Conservation (phyloP, 495 filamentous ascomycete species). For the Aspergillus cristatus region DNA sequence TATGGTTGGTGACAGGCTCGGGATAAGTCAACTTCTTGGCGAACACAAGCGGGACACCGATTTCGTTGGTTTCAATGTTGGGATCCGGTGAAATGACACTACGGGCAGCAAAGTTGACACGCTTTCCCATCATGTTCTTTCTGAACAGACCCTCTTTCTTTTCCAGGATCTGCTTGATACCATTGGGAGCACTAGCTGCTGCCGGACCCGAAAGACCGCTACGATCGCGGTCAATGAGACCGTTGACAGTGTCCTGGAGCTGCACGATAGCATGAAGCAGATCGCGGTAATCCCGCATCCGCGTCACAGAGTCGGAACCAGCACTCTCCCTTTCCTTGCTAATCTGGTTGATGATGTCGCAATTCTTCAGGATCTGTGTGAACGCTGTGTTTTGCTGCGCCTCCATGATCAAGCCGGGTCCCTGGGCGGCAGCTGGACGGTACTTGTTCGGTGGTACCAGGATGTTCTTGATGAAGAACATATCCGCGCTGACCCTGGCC, state of each 20-base stretch:
- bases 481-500: slow-evolving; percentile 58
- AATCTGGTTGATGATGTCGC: slow-evolving; percentile 62
- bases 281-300: slow-evolving; percentile 47
- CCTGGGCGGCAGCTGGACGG: slow-evolving; percentile 77
- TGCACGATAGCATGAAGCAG: slow-evolving; percentile 64
- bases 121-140: slow-evolving; percentile 99
- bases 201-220: slow-evolving; percentile 70
- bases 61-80: slow-evolving; percentile 97
- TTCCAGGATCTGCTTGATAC: slow-evolving; percentile 95
- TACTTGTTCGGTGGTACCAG: slow-evolving; percentile 88
- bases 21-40: slow-evolving; percentile 94
- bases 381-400: slow-evolving; percentile 77
- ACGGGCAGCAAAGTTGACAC: slow-evolving; percentile 96
- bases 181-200: slow-evolving; percentile 33
- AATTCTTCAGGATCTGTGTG: slow-evolving; percentile 64
- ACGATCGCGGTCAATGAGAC: slow-evolving; percentile 76
- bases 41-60: slow-evolving; percentile 95
- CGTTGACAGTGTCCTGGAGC: slow-evolving; percentile 85
- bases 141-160: slow-evolving; percentile 98
- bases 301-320: slow-evolving; percentile 27
- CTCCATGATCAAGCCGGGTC: slow-evolving; percentile 70
- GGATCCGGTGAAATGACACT: slow-evolving; percentile 98
- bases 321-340: slow-evolving; percentile 57
- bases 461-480: slow-evolving; percentile 85
- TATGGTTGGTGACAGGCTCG: slow-evolving; percentile 93